Conservation (phyloP, 345 rosid genomes). For the Microthlaspi erraticum region DNA sequence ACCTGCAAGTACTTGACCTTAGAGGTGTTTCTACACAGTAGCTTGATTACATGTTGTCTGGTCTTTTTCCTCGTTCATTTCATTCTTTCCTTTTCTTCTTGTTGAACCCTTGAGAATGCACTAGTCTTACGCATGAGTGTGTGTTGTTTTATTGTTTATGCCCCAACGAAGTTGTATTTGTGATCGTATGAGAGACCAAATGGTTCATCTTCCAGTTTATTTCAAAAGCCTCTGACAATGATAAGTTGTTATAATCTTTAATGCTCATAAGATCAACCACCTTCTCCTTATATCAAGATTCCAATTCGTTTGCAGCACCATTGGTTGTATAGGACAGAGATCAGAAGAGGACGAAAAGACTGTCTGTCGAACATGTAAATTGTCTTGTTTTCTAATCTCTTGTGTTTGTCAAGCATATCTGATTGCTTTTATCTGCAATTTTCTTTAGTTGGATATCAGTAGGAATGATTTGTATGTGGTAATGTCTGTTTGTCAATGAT, state of each 20-base stretch:
- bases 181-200: conserved; percentile 3
- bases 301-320: not conserved
- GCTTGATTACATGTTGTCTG: too few species aligned
- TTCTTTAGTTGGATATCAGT: not conserved
- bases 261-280: not conserved
- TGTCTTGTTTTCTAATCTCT: not conserved
- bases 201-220: not conserved
- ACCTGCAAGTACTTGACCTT: too few species aligned
- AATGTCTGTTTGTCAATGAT: not conserved
- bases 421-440: not conserved
- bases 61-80: too few species aligned
- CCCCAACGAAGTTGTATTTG: not conserved
- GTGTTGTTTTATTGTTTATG: too few species aligned
- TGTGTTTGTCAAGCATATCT: not conserved
- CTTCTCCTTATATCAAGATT: not conserved
- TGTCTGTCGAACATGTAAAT: not conserved
- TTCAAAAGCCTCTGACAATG: not conserved
- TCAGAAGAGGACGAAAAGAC: not conserved
- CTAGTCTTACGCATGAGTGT: too few species aligned
- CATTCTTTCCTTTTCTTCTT: too few species aligned
- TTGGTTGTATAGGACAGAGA: conserved; percentile 1
- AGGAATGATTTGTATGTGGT: not conserved
- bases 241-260: conserved; percentile 13
- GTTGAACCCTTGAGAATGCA: too few species aligned
- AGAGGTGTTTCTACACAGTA: too few species aligned